Base-by-base conservation (phyloP, 164 flowering plant species). In the Umbilicus rupestris region DNA sequence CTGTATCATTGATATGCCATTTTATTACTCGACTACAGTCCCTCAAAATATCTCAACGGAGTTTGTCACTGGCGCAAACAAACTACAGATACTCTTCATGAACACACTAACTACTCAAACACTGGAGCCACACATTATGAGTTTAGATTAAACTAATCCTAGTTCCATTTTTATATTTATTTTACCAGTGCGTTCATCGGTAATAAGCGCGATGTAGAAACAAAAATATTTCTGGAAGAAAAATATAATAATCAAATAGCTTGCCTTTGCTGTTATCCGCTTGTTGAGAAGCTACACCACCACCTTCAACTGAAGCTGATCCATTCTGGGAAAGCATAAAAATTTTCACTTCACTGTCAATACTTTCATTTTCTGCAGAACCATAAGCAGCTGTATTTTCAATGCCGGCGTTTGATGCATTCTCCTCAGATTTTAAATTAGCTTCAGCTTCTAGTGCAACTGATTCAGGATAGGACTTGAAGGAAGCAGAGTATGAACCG, bases 211-310 rank as follows among this genome's bases (percentile, higher is more conserved):
- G 11, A n/a, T n/a, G n/a, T n/a, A n/a, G n/a, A n/a, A n/a, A n/a
- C n/a, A n/a, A n/a, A n/a, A n/a, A n/a, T n/a, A n/a, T n/a, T n/a
- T 11, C 11, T 46, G 45, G 15, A 28, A 14, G 31, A 55, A 55
- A 28, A 11, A 37, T 9, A 50, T 5, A n/a, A n/a, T n/a, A 35
- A n/a, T 59, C 29, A n/a, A 20, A 63, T 10, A 22, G 42, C 52
- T 69, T 87, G 88, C 98, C 94, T 74, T 83, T 65, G 66, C 70
- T 83, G 65, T 78, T 87, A 31, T 63, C 80, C 60, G 68, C 73
- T 22, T 76, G 92, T 41, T 78, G 85, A 70, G 77, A 87, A 20
- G 66, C 60, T 65, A 66, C 73, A 68, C 67, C 70, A 65, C 70
- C 84, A 64, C 66, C 78, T 33, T 69, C 77, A 64, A 70, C 78